Evolutionary conservation across 2,329 filamentous ascomycete genomes (phyloP).

Genomic region (Fusarium sp.): DNA sequence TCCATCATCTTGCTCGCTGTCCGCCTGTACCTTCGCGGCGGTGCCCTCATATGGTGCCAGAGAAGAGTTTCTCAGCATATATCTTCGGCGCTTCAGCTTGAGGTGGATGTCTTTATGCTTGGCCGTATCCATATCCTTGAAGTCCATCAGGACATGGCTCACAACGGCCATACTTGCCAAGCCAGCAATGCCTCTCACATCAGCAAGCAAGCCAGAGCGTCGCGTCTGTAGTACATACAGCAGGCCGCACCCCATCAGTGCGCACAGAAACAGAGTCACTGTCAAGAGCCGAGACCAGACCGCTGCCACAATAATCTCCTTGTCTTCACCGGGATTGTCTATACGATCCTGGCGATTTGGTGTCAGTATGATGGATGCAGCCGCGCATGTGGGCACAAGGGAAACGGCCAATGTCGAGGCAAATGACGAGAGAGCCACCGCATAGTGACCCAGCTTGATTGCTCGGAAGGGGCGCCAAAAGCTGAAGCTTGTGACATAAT

Average conservation of each 20-base stretch:
- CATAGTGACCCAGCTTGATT: slow-evolving; percentile 73
- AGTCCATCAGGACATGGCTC: slow-evolving; percentile 80
- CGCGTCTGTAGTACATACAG: slow-evolving; percentile 72
- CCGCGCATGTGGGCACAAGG: slow-evolving; percentile 76
- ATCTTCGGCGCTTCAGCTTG: slow-evolving; percentile 74
- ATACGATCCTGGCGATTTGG: slow-evolving; percentile 64
- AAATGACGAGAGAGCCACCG: slow-evolving; percentile 75
- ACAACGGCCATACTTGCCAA: slow-evolving; percentile 81
- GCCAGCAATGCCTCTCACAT: slow-evolving; percentile 80
- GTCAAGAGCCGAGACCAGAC: slow-evolving; percentile 74
- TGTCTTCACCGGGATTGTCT: slow-evolving; percentile 58
- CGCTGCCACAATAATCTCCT: slow-evolving; percentile 68
- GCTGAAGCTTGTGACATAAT: slow-evolving; percentile 78
- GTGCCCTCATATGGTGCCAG: slow-evolving; percentile 73
- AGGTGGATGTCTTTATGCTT: slow-evolving; percentile 76
- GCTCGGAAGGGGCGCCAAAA: slow-evolving; percentile 75
- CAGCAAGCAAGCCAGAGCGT: slow-evolving; percentile 74
- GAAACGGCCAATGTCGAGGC: slow-evolving; percentile 76
- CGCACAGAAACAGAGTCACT: slow-evolving; percentile 67
- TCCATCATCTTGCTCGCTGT: slow-evolving; percentile 63
- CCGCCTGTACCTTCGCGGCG: slow-evolving; percentile 55
- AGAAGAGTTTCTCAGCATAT: slow-evolving; percentile 77
- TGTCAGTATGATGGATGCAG: slow-evolving; percentile 70
- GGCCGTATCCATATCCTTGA: slow-evolving; percentile 77
- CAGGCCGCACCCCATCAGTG: slow-evolving; percentile 68